phyloP scores from a whole-genome alignment of 2,329 filamentous ascomycete genomes.

The Camptophora hylomeconis region DNA sequence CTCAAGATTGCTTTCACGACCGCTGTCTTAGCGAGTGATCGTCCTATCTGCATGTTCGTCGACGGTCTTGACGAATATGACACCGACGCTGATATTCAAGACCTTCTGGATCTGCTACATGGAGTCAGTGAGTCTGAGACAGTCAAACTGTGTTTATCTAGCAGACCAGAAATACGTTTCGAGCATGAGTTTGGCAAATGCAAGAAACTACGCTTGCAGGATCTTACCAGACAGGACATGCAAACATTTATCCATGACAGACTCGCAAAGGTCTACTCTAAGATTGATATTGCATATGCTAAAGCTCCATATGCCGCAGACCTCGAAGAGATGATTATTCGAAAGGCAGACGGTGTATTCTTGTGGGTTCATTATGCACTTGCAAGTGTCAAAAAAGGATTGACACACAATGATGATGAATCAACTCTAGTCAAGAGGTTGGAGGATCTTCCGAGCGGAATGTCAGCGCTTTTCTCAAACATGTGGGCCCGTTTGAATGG shows the following conservation, averaged over 20 bases:
- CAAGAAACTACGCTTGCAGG: constrained; percentile 3
- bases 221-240: constrained; percentile 5
- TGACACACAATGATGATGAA: constrained; percentile 1
- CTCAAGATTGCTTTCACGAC: background rate
- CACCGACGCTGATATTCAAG: constrained; percentile 2
- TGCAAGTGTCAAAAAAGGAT: constrained; percentile 1
- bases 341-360: constrained; percentile 7
- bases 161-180: background rate
- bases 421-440: constrained; percentile 1
- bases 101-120: background rate
- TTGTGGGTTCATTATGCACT: constrained; percentile 7
- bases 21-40: background rate
- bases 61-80: constrained; percentile 8
- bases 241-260: background rate
- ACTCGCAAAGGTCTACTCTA: no score
- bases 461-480: constrained; percentile 2
- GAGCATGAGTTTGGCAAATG: background rate
- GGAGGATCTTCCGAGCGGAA: background rate
- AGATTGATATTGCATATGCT: no score
- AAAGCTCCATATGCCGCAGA: no score
- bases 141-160: constrained; percentile 1
- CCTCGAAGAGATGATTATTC: constrained; percentile 1
- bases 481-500: constrained; percentile 3
- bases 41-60: constrained; percentile 4
- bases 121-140: background rate